These are phyloP conservation scores for Silene latifolia DNA, from an alignment of 148 eudicot genomes.

Conservation along the genomic window DNA sequence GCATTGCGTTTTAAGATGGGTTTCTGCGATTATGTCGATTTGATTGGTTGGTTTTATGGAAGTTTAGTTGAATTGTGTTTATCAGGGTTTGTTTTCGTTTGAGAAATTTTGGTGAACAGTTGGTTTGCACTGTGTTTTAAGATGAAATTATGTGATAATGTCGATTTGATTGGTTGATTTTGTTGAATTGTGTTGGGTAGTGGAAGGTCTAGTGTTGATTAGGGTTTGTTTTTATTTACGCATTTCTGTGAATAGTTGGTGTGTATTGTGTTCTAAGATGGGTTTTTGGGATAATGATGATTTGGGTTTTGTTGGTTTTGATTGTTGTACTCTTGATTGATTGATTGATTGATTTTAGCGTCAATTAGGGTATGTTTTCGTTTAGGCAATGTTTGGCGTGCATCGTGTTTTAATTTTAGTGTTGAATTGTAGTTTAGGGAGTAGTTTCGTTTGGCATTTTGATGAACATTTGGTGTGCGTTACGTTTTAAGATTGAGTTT, in stretches of 20 bases:
- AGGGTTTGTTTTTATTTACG: conserved; percentile 1
- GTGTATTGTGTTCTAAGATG: conserved; percentile 6
- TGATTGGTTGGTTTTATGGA: background rate
- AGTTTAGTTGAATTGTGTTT: background rate
- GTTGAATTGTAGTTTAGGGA: too few species aligned
- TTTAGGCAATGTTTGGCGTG: too few species aligned
- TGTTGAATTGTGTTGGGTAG: too few species aligned
- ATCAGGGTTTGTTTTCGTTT: conserved; percentile 1
- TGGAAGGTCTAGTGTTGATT: background rate
- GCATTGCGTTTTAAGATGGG: background rate
- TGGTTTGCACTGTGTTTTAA: background rate
- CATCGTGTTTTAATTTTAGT: too few species aligned
- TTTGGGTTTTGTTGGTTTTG: too few species aligned
- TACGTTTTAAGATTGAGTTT: background rate
- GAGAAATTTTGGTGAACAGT: conserved; percentile 20
- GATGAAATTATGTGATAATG: too few species aligned
- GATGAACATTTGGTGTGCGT: conserved; percentile 25
- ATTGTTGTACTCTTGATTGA: too few species aligned
- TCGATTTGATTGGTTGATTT: too few species aligned
- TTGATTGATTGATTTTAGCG: too few species aligned
- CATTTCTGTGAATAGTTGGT: conserved; percentile 20
- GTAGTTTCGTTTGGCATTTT: conserved; percentile 11
- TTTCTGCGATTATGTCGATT: background rate
- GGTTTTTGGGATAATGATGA: background rate
- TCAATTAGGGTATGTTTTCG: too few species aligned